Evolutionary conservation across 148 eudicot species (phyloP).

Genomic region (Fallopia convolvulus): DNA sequence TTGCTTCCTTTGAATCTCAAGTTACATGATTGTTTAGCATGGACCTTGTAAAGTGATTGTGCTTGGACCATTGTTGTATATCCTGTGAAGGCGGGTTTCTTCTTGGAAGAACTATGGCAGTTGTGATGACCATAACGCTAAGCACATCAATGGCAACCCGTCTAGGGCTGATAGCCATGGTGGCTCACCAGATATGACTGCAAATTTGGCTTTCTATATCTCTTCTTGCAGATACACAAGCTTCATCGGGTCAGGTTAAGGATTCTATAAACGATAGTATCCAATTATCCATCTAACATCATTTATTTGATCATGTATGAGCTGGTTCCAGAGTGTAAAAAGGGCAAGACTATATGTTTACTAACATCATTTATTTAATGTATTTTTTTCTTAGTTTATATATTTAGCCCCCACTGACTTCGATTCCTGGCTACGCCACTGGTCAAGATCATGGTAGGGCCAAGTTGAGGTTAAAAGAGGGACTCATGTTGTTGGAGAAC

Average conservation of each 20-base stretch:
- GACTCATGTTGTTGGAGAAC: no score
- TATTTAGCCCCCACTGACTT: no score
- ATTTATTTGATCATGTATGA: no score
- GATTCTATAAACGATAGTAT: background rate
- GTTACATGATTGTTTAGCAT: background rate
- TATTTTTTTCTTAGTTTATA: no score
- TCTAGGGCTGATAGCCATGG: slow-evolving; percentile 66
- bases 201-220: slow-evolving; percentile 81
- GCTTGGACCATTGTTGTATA: slow-evolving; percentile 8
- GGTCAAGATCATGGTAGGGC: no score
- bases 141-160: slow-evolving; percentile 85
- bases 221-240: slow-evolving; percentile 78
- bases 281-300: no score
- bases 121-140: slow-evolving; percentile 49
- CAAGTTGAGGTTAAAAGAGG: no score
- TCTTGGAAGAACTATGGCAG: slow-evolving; percentile 65
- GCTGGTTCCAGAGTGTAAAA: no score
- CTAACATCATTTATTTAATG: no score
- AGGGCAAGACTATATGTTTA: no score
- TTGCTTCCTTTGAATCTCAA: background rate
- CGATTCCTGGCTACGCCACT: no score
- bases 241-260: slow-evolving; percentile 78
- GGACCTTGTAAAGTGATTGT: background rate
- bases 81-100: slow-evolving; percentile 54
- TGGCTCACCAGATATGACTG: slow-evolving; percentile 76